A percentile compares a stretch with the other conserved stretches of the same genome.
These are phyloP conservation scores for Zea luxurians DNA, from an alignment of 176 grass and related monocot genomes.

Conservation along the genomic window DNA sequence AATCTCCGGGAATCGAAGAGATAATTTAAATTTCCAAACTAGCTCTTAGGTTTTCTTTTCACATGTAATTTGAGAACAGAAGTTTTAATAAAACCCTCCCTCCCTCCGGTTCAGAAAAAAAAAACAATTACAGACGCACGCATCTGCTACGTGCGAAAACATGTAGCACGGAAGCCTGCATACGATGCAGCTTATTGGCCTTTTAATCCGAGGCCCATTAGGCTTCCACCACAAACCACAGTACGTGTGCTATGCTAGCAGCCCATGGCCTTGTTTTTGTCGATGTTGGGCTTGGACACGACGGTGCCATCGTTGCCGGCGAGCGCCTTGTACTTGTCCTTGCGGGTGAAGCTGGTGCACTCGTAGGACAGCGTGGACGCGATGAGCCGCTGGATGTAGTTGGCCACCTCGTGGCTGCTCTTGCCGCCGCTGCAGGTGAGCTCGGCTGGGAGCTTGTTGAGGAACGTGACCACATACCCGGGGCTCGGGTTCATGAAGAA, in stretches of 20 bases:
- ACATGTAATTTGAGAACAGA: neutral
- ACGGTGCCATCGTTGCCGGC: conserved; percentile 59
- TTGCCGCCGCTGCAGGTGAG: conserved; percentile 64
- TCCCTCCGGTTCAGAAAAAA: neutral
- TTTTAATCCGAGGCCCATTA: neutral
- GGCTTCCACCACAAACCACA: neutral
- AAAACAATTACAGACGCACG: neutral
- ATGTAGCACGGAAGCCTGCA: neutral
- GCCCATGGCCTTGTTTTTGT: conserved; percentile 44
- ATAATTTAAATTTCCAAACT: no score
- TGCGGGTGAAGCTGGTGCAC: conserved; percentile 75
- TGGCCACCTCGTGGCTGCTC: conserved; percentile 76
- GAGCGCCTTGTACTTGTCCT: conserved; percentile 78
- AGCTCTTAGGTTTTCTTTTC: neutral
- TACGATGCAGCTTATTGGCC: neutral
- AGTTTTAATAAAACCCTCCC: neutral
- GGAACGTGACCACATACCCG: conserved; percentile 68
- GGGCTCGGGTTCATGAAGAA: conserved; percentile 92
- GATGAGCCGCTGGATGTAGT: conserved; percentile 74
- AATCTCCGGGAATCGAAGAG: no score
- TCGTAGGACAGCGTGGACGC: conserved; percentile 70
- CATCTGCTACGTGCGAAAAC: neutral
- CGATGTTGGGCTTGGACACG: conserved; percentile 47
- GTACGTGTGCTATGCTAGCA: conserved; percentile 25
- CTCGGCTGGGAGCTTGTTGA: conserved; percentile 61